phyloP scores from a whole-genome alignment of 371 early-diverging fungal genomes.

The Massospora cicadina region DNA sequence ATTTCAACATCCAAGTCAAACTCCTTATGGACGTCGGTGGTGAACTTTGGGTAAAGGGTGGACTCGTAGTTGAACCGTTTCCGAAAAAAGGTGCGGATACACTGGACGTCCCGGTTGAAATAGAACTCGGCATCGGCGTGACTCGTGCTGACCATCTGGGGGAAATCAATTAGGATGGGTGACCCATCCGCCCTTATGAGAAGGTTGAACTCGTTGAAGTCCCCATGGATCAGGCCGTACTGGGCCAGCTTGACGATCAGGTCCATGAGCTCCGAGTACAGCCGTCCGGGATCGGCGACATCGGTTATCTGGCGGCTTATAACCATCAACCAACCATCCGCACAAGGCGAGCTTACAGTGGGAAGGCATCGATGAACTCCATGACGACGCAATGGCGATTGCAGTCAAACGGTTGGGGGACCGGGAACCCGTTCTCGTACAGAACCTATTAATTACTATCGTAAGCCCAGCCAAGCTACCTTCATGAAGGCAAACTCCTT shows the following conservation, averaged over 20 bases:
- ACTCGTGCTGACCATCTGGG: constrained; percentile 96
- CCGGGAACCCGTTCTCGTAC: constrained; percentile 86
- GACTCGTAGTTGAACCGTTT: constrained; percentile 80
- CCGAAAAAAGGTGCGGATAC: constrained; percentile 88
- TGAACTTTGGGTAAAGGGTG: constrained; percentile 72
- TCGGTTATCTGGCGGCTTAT: constrained; percentile 61
- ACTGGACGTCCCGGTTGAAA: constrained; percentile 96
- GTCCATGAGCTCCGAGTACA: constrained; percentile 87
- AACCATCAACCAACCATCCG: neutral
- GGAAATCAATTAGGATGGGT: constrained; percentile 96
- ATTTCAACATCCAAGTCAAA: constrained; percentile 88
- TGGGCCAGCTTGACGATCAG: constrained; percentile 89
- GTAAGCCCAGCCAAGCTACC: constrained; percentile 22
- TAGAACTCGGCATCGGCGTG: constrained; percentile 91
- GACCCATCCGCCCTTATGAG: constrained; percentile 71
- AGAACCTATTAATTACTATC: constrained; percentile 23
- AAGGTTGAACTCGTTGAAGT: constrained; percentile 99
- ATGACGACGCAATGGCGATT: constrained; percentile 97
- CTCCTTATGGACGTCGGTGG: constrained; percentile 58
- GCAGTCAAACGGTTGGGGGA: constrained; percentile 83
- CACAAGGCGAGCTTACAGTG: constrained; percentile 34
- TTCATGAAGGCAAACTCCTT: constrained; percentile 97
- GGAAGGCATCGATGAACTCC: constrained; percentile 87
- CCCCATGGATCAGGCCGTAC: constrained; percentile 97
- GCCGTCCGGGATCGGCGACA: constrained; percentile 70